Base-by-base conservation (phyloP, 2,329 filamentous ascomycete species). In the Aspergillus terreus region DNA sequence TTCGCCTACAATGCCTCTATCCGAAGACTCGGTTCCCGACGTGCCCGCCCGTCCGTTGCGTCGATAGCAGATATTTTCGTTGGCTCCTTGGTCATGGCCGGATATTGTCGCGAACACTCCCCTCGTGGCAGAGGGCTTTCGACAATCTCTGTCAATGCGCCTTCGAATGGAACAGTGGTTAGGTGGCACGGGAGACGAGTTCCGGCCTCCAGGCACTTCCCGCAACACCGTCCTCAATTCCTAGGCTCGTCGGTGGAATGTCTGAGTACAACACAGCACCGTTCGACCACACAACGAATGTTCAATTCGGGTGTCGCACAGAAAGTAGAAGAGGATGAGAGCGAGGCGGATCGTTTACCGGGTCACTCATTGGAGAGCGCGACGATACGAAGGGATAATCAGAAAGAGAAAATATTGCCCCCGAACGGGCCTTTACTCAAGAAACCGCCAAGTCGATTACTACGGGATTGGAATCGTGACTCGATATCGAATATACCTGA, bases 51-150 rank as follows among this genome's bases (percentile, higher is more conserved):
- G 9, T 59, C 61, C 51, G 59, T 65, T 55, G 61, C 64, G 55
- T 69, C 64, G 52, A 69, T 80, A 67, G 76, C 78, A 59, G 76
- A 77, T 58, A 60, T 79, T 56, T 82, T 83, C 66, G 76, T 83
- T 56, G 68, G 71, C 54, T 78, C 78, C 41, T 65, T 83, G 58
- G 75, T 79, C 52, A 69, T 76, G 57, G 80, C 80, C 46, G 74
- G 75, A 40, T 74, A 75, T 44, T 83, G 80, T 63, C 69, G 67
- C 53, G 66, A 74, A 45, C 80, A 82, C 61, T 69, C 72, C 21
- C 70, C 68, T 46, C 61, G 59, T 46, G 57, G 53, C 40, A 59
- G 70, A 66, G 44, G 63, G 11, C 33, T 71, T 6, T 63, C 63
- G 15, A 67, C 62, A 36, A 36, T 65, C 17, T 47, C 63, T 9